Evolutionary conservation across 176 grass and related monocot genomes (phyloP).

Genomic region (Phoenix roebelenii): DNA sequence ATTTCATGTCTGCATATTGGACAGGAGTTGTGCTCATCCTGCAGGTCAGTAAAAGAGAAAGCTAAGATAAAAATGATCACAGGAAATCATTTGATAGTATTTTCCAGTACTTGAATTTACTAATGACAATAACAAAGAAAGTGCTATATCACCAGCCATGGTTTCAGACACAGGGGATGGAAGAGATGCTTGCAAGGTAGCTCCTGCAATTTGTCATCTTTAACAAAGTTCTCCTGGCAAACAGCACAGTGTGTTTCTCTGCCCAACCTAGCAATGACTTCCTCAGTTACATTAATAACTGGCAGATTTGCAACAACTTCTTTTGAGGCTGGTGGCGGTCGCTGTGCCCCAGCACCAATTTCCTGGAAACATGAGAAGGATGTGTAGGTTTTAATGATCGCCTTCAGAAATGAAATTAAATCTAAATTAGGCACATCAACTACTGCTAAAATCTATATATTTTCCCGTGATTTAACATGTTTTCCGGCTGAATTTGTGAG

Average conservation of each 20-base stretch:
- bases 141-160: slow-evolving; percentile 62
- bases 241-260: slow-evolving; percentile 82
- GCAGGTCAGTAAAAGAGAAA: slow-evolving; percentile 8
- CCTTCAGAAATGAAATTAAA: too few species aligned
- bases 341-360: slow-evolving; percentile 29
- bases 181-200: slow-evolving; percentile 98
- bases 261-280: slow-evolving; percentile 56
- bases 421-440: too few species aligned
- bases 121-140: background rate
- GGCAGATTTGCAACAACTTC: slow-evolving; percentile 88
- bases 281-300: slow-evolving; percentile 51
- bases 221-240: slow-evolving; percentile 76
- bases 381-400: background rate
- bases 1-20: slow-evolving; percentile 70
- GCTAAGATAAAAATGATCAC: too few species aligned
- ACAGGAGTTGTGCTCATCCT: slow-evolving; percentile 92
- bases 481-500: too few species aligned
- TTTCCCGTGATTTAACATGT: too few species aligned
- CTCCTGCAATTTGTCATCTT: slow-evolving; percentile 92
- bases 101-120: too few species aligned
- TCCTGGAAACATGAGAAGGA: slow-evolving; percentile 35
- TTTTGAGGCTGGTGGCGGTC: slow-evolving; percentile 77
- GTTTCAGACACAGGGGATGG: slow-evolving; percentile 84
- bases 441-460: too few species aligned
- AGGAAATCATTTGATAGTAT: too few species aligned